Conservation (phyloP, 352 stramenopile genomes). For the Phytophthora hibernalis region DNA sequence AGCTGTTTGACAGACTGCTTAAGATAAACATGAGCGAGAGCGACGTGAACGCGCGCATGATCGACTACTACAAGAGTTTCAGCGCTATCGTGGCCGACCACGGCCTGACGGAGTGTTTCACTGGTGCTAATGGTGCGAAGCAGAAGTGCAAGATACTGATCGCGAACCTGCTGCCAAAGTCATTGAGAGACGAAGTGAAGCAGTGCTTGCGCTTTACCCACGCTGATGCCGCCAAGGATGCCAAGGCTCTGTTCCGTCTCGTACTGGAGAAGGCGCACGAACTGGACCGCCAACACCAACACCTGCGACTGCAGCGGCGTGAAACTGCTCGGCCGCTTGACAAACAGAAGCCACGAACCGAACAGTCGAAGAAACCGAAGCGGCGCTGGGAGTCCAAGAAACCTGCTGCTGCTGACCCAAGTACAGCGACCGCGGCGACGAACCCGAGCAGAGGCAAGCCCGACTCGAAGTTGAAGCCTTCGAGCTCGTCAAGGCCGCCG, state of each 20-base stretch:
- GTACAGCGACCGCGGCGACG: too few species aligned
- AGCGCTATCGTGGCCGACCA: too few species aligned
- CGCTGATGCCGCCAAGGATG: too few species aligned
- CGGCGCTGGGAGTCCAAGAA: too few species aligned
- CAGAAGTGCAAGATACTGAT: constrained; percentile 19
- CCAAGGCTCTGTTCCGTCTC: constrained; percentile 10
- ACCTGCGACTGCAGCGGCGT: neutral
- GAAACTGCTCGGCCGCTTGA: neutral
- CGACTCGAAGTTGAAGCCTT: too few species aligned
- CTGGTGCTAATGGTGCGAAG: neutral
- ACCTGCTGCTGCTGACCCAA: neutral
- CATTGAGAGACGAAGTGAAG: constrained; percentile 8
- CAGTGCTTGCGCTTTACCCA: constrained; percentile 4
- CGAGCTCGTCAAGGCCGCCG: too few species aligned
- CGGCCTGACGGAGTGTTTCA: too few species aligned
- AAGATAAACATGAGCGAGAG: constrained; percentile 11
- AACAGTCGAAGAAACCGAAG: neutral
- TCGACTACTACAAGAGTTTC: too few species aligned
- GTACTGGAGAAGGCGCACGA: constrained; percentile 13
- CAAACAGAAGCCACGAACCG: neutral
- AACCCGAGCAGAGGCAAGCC: too few species aligned
- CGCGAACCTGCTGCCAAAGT: neutral
- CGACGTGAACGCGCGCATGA: too few species aligned
- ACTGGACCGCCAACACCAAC: neutral
- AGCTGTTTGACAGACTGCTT: neutral